These are phyloP conservation scores for Cladorrhinum sp. DNA, from an alignment of 2,329 filamentous ascomycete genomes.

Conservation along the genomic window DNA sequence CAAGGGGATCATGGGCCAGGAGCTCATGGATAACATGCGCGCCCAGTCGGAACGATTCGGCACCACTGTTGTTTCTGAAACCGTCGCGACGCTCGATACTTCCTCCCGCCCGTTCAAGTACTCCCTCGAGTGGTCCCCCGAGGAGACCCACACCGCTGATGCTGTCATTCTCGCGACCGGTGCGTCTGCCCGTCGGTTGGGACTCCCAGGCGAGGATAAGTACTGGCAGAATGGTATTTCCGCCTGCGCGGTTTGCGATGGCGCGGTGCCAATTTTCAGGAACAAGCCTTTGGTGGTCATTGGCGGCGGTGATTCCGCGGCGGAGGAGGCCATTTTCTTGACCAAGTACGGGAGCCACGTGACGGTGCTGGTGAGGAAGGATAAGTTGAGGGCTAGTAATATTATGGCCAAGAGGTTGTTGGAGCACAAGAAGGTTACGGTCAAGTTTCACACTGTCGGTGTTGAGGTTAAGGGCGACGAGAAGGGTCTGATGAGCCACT, in stretches of 20 bases:
- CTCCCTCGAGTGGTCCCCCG: slow-evolving; percentile 85
- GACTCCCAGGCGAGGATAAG: slow-evolving; percentile 82
- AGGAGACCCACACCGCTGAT: slow-evolving; percentile 82
- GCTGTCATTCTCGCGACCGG: slow-evolving; percentile 92
- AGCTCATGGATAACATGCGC: slow-evolving; percentile 95
- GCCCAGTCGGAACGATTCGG: slow-evolving; percentile 88
- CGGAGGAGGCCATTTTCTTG: slow-evolving; percentile 94
- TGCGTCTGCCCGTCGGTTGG: slow-evolving; percentile 80
- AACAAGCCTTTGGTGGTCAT: slow-evolving; percentile 96
- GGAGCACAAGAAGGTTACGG: slow-evolving; percentile 82
- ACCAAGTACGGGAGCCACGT: slow-evolving; percentile 97
- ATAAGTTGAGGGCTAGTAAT: slow-evolving; percentile 81
- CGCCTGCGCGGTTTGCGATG: slow-evolving; percentile 96
- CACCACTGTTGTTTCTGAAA: slow-evolving; percentile 90
- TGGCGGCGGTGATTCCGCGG: slow-evolving; percentile 92
- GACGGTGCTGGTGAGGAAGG: slow-evolving; percentile 85
- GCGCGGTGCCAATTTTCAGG: slow-evolving; percentile 93
- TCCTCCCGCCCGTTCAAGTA: slow-evolving; percentile 83
- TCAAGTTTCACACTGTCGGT: slow-evolving; percentile 79
- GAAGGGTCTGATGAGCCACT: slow-evolving; percentile 81
- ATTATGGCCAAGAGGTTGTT: slow-evolving; percentile 88
- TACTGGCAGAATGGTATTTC: slow-evolving; percentile 98
- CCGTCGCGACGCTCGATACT: slow-evolving; percentile 83
- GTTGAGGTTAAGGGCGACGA: slow-evolving; percentile 82
- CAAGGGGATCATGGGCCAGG: slow-evolving; percentile 77